These are phyloP conservation scores for Fusarium paranaense DNA, from an alignment of 2,329 filamentous ascomycete species.

Conservation along the genomic window DNA sequence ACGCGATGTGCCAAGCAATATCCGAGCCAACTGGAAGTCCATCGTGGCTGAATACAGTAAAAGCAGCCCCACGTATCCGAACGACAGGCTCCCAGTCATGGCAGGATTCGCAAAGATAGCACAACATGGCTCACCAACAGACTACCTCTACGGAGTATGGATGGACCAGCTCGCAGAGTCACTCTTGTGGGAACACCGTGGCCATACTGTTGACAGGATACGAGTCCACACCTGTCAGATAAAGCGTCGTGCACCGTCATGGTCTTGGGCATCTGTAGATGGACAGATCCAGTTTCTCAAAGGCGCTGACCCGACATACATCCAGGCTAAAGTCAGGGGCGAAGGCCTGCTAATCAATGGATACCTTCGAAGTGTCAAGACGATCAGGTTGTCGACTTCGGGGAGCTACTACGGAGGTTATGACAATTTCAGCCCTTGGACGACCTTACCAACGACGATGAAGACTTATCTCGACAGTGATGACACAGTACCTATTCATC, in stretches of 20 bases:
- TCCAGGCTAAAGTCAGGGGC: not conserved
- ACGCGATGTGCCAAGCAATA: not conserved
- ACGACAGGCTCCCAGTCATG: not conserved
- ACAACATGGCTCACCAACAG: not conserved
- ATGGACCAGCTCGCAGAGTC: not conserved
- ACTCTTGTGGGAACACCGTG: not conserved
- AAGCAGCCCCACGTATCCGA: not conserved
- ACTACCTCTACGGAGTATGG: not conserved
- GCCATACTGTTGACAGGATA: not conserved
- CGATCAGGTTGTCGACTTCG: not conserved
- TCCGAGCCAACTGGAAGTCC: not conserved
- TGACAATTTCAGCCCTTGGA: not conserved
- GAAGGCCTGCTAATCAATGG: not conserved
- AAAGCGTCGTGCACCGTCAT: not conserved
- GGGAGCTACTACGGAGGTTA: not conserved
- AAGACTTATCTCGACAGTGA: not conserved
- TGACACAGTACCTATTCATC: not conserved
- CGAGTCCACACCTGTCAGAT: not conserved
- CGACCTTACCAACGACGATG: not conserved
- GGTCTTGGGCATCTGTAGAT: not conserved
- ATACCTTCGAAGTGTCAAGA: not conserved
- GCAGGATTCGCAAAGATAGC: not conserved
- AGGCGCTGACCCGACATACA: not conserved
- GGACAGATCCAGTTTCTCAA: not conserved
- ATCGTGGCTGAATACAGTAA: not conserved